Base-by-base conservation (phyloP, 192 early-diverging fungal genomes). In the Mortierella alpina region DNA sequence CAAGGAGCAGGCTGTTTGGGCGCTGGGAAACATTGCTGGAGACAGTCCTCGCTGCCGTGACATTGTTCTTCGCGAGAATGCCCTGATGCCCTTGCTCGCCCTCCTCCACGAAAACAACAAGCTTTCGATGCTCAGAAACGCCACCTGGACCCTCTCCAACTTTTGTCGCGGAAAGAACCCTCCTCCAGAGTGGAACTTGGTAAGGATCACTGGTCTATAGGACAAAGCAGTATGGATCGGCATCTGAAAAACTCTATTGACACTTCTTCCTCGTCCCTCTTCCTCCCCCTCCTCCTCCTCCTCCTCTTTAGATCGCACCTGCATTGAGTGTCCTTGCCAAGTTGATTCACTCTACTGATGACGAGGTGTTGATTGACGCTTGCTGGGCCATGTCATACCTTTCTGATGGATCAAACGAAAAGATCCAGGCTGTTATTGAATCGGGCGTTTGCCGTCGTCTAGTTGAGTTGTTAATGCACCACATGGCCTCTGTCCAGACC, bases 361-460 rank as follows among this genome's bases (percentile, higher is more conserved):
- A 97, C 55, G 98, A 99, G 75, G 90, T 99, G 23, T 86, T 98
- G 77, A 97, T 96, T 15, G 98, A 98, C 82, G 94, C 98, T n/a
- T 98, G 97, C 90, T 99, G 98, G 98, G 98, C 98, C 20, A 94
- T 99, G 69, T 98, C 98, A n/a, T 99, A 99, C 74, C 91, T 99
- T 40, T 98, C 97, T 22, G 97, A 99, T 73, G 98, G 98, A 1
- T 58, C 91, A 48, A 98, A 99, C 85, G 96, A 98, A 71, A 97
- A 97, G 87, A 98, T 99, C 58, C 96, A 98, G 82, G 94, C 95
- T 12, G 98, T 99, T 11, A 96, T 99, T 70, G 96, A 99, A 78
- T 88, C 94, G 18, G 96, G 95, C 54, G 95, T 98, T 51, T 96
- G 94, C 85, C 89, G 95, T 52, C 94, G 96, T 48, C 88, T 99